These are phyloP conservation scores for Mycena crocata DNA, from an alignment of 768 basidiomycete genomes.

Conservation along the genomic window DNA sequence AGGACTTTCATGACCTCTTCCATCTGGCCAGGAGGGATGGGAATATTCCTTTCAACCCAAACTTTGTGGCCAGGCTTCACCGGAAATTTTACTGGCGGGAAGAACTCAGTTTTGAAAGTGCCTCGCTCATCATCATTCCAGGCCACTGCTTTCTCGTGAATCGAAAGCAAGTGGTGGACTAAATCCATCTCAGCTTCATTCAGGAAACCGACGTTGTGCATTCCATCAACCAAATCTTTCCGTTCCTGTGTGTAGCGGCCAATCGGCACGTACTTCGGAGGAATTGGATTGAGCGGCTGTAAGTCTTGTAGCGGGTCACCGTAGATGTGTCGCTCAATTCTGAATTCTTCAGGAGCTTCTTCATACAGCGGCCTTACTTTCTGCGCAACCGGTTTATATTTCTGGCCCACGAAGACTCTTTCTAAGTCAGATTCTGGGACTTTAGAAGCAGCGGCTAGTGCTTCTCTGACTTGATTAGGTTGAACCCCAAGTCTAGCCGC, in stretches of 20 bases:
- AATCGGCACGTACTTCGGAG: neutral
- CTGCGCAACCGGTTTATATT: neutral
- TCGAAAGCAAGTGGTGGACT: neutral
- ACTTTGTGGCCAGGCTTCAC: neutral
- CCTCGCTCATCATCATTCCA: slow-evolving; percentile 34
- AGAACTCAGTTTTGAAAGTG: neutral
- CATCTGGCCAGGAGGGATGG: slow-evolving; percentile 34
- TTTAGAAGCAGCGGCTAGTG: neutral
- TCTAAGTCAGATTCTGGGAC: neutral
- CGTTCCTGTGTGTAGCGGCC: neutral
- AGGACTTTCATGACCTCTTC: slow-evolving; percentile 2
- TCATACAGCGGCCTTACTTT: neutral
- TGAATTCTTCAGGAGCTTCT: neutral
- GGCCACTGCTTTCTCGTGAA: slow-evolving; percentile 28
- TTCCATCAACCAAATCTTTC: neutral
- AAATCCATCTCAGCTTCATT: neutral
- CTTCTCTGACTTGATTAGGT: neutral
- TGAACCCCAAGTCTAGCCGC: neutral
- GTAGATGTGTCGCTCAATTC: neutral
- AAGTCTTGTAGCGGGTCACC: neutral
- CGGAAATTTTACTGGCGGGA: no score
- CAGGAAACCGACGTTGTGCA: neutral
- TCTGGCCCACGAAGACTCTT: neutral
- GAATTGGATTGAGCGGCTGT: neutral
- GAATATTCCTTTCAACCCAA: slow-evolving; percentile 30